Evolutionary conservation across 306 rosid species (phyloP), one percentile per base, ranked within the genome.

Genomic region (Gleditsia sinensis): DNA sequence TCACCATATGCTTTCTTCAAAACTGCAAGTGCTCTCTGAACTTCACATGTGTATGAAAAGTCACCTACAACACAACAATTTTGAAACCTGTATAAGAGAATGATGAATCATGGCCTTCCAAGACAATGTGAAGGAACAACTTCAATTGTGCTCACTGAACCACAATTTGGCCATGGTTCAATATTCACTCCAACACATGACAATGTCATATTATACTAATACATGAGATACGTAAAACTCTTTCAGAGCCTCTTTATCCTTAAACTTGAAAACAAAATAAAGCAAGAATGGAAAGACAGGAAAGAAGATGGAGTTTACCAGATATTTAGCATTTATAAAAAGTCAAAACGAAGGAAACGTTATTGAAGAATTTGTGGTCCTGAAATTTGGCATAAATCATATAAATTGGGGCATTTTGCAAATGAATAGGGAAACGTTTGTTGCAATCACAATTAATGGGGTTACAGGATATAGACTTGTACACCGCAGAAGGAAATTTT

Each of bases 1-100:
- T 79, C 79, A 28, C 94, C 87, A 42, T 84, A 83, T 19, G 94
- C 85, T 85, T 83, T 83, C 84, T 79, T 83, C 28, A 89, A 46
- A 72, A 81, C 30, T 14, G 91, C 88, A 34, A 89, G 53, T 43
- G 91, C 91, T 79, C 84, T 78, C 58, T 78, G 88, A 77, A 85
- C 84, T 70, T 89, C 94, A 28, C 34, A 42, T 4, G 91, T 86
- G 85, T 91, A 89, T 4, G 88, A 86, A 71, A 72, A 61, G 40
- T 36, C 88, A 45, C 91, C 91, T 79, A 56, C 63, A 74, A 32
- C 39, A 68, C 32, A 80, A 48, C 28, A 45, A n/a, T n/a, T n/a
- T n/a, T n/a, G n/a, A n/a, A 45, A 69, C 43, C n/a, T 21, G 6
- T 50, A 60, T 40, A 28, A 34, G 42, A 27, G 69, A 37, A 34